These are phyloP conservation scores for Sclerotinia nivalis DNA, from an alignment of 2,329 filamentous ascomycete species.

Conservation along the genomic window DNA sequence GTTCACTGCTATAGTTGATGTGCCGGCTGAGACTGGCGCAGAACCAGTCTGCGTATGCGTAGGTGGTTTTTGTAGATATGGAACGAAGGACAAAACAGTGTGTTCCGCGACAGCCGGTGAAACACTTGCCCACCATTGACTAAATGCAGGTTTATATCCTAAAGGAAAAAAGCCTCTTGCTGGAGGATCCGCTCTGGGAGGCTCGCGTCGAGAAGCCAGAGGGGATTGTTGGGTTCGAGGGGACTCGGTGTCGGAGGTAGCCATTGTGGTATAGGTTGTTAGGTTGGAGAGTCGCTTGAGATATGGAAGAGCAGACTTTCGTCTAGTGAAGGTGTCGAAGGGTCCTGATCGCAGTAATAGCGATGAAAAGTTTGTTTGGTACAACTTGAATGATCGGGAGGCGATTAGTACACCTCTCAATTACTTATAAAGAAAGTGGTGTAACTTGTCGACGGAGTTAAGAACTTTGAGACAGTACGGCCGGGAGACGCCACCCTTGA, in stretches of 20 bases:
- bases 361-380: slow-evolving; percentile 38
- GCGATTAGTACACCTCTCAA: slow-evolving; percentile 37
- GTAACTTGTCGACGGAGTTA: slow-evolving; percentile 25
- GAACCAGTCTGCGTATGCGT: slow-evolving; percentile 55
- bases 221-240: slow-evolving; percentile 48
- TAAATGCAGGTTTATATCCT: slow-evolving; percentile 86
- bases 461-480: slow-evolving; percentile 5
- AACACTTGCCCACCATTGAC: slow-evolving; percentile 92
- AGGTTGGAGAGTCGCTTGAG: slow-evolving; percentile 37
- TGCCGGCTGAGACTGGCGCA: slow-evolving; percentile 47
- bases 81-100: slow-evolving; percentile 81
- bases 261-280: slow-evolving; percentile 40
- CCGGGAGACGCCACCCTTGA: slow-evolving; percentile 12
- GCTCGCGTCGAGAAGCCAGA: slow-evolving; percentile 50
- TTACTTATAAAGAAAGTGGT: slow-evolving; percentile 22
- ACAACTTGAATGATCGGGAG: slow-evolving; percentile 41
- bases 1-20: slow-evolving; percentile 44
- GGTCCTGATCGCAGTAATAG: slow-evolving; percentile 39
- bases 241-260: slow-evolving; percentile 40
- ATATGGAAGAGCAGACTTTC: slow-evolving; percentile 32
- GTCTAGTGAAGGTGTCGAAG: slow-evolving; percentile 36
- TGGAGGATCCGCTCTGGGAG: slow-evolving; percentile 39
- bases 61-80: slow-evolving; percentile 74
- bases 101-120: slow-evolving; percentile 83
- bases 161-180: slow-evolving; percentile 69